Evolutionary conservation across 352 stramenopile species (phyloP).

Genomic region (Elongisporangium undulatum): DNA sequence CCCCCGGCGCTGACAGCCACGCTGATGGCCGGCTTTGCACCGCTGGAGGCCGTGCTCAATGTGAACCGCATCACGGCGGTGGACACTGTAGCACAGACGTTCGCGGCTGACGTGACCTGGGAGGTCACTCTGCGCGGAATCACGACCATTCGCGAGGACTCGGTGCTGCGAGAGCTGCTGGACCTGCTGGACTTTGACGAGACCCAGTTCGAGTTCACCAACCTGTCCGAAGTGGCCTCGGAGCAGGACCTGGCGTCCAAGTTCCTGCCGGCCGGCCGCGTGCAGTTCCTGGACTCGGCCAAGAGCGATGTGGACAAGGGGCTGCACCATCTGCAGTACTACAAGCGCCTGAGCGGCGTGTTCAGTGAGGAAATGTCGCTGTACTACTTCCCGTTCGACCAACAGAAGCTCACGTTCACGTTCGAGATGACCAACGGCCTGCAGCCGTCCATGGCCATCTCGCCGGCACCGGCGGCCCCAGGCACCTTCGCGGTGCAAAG

Average conservation of each 20-base stretch:
- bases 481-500: conserved; percentile 41
- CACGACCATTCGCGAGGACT: conserved; percentile 37
- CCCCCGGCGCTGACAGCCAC: conserved; percentile 16
- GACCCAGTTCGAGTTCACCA: conserved; percentile 37
- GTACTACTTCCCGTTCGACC: conserved; percentile 54
- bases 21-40: conserved; percentile 30
- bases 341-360: conserved; percentile 27
- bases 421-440: conserved; percentile 34
- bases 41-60: conserved; percentile 28
- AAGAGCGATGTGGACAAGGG: background rate
- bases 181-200: conserved; percentile 37
- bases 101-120: conserved; percentile 43
- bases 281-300: conserved; percentile 25
- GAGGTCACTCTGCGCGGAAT: conserved; percentile 33
- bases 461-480: conserved; percentile 22
- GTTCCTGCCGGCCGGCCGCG: conserved; percentile 17
- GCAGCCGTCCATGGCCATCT: conserved; percentile 26
- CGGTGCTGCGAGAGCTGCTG: conserved; percentile 30
- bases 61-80: conserved; percentile 34
- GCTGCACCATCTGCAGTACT: conserved; percentile 32
- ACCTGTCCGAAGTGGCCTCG: conserved; percentile 29
- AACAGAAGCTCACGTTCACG: conserved; percentile 50
- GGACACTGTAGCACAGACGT: conserved; percentile 39
- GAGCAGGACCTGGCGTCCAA: conserved; percentile 26
- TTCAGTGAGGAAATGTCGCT: conserved; percentile 60